Base-by-base conservation (phyloP, 164 flowering plant genomes). In the Chloranthus sessilifolius region DNA sequence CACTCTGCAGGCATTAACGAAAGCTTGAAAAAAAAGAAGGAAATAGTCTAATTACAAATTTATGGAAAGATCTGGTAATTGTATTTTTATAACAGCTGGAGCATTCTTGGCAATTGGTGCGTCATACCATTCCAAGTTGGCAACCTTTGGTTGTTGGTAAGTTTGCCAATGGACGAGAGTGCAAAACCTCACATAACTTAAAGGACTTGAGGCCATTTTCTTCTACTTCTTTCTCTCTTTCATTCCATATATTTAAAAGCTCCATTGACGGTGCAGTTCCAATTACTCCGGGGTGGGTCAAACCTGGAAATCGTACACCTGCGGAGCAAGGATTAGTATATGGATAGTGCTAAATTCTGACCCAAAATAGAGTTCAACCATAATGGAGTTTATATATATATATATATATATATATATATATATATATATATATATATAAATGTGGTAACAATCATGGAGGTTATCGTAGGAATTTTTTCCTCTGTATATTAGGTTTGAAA, bases 211-310 rank as follows among this genome's bases (percentile, higher is more conserved):
- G 78, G 20, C 95, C 96, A 52, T 63, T 79, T 67, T 85, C 91
- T 64, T 74, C 82, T 1, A 90, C 51, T 39, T 82, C 53, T 52
- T 64, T 74, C 44, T 90, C 98, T 73, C 95, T 75, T 52, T 80
- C 74, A 48, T 85, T 90, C 98, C 98, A 90, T 66, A 87, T 81
- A 9, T 67, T 61, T 34, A 92, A 67, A 45, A 88, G 88, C 56
- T 88, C 96, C 76, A 60, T 79, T 41, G 98, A 92, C 51, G 98
- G 98, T 30, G 95, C 95, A 54, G 96, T 92, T 54, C 96, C 95
- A 48, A 92, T 69, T 65, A 88, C 58, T 36, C 98, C 96, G n/a
- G 98, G 95, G 67, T 92, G 98, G 44, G 83, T 82, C 63, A 92
- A 57, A 34, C 98, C 96, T 2, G 95, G 88, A 68, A 92, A 92